These are phyloP conservation scores for Lentinula aciculospora DNA, from an alignment of 768 basidiomycete species.

Conservation along the genomic window DNA sequence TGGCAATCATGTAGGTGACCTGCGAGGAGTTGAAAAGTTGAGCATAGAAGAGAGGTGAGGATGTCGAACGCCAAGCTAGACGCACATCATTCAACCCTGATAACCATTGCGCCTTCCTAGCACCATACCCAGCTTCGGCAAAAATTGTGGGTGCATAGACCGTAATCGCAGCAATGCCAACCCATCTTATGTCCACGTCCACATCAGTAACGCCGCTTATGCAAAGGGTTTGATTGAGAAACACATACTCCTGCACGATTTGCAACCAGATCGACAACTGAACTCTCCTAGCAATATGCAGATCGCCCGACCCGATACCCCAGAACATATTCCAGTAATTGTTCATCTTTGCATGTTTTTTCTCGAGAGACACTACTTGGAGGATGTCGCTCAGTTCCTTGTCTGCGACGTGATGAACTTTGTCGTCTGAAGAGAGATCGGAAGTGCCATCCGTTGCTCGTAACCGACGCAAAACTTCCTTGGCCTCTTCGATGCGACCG, in stretches of 20 bases:
- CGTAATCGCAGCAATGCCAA: slow-evolving; percentile 40
- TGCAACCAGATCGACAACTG: slow-evolving; percentile 40
- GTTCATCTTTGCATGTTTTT: slow-evolving; percentile 32
- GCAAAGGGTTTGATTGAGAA: not conserved
- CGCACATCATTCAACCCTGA: slow-evolving; percentile 38
- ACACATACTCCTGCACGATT: slow-evolving; percentile 33
- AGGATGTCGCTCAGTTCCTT: slow-evolving; percentile 33
- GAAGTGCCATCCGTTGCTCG: slow-evolving; percentile 20
- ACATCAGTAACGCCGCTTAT: not conserved
- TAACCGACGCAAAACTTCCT: slow-evolving; percentile 26
- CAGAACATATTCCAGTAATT: slow-evolving; percentile 40
- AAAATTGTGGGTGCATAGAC: slow-evolving; percentile 42
- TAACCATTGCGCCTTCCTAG: slow-evolving; percentile 38
- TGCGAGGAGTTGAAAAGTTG: slow-evolving; percentile 8
- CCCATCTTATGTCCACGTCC: slow-evolving; percentile 25
- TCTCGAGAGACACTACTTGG: slow-evolving; percentile 31
- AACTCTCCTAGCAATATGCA: slow-evolving; percentile 36
- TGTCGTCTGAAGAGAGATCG: slow-evolving; percentile 7
- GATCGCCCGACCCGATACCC: slow-evolving; percentile 33
- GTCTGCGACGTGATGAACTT: slow-evolving; percentile 14
- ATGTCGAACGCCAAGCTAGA: not conserved
- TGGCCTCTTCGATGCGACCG: slow-evolving; percentile 31
- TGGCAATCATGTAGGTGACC: slow-evolving; percentile 38
- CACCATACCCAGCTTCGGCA: slow-evolving; percentile 34
- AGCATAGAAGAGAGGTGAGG: not conserved